A percentile compares a stretch with the other conserved stretches of the same genome.
These are phyloP conservation scores for Geranium brycei DNA, from an alignment of 345 rosid genomes.

Conservation along the genomic window DNA sequence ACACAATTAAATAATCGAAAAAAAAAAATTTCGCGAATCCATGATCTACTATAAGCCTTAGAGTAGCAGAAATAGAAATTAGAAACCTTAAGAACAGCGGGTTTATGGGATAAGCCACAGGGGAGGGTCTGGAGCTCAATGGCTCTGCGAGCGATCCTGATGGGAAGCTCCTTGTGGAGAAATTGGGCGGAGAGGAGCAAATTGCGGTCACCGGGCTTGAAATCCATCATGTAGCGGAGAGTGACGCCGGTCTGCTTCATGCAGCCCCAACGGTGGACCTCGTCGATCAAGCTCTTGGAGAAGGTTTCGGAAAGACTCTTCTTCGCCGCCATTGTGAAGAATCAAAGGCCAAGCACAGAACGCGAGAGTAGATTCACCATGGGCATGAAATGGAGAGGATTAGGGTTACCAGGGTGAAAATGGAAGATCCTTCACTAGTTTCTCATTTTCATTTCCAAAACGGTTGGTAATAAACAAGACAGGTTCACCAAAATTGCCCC, in stretches of 20 bases:
- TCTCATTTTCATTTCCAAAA: not conserved
- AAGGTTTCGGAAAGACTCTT: constrained; percentile 40
- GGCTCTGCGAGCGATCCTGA: constrained; percentile 71
- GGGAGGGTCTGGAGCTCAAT: constrained; percentile 75
- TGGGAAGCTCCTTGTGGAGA: constrained; percentile 79
- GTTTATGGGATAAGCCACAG: constrained; percentile 65
- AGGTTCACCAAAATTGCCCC: no score
- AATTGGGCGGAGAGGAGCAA: constrained; percentile 74
- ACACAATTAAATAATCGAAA: not conserved
- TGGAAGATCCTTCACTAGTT: not conserved
- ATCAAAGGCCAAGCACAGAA: not conserved
- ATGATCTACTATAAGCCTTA: no score
- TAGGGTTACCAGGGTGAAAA: not conserved
- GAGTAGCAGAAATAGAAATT: not conserved
- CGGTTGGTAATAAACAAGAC: not conserved
- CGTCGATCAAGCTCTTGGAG: constrained; percentile 58
- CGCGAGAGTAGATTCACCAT: not conserved
- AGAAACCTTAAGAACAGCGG: constrained; percentile 59
- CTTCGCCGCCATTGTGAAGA: constrained; percentile 55
- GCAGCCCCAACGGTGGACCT: constrained; percentile 70
- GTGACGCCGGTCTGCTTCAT: constrained; percentile 93
- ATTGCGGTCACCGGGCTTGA: constrained; percentile 47
- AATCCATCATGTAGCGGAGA: constrained; percentile 89
- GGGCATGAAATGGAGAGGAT: no score
- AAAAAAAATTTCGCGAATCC: no score